Percentiles rank a stretch among this genome's conserved stretches.
phyloP scores from a whole-genome alignment of 805 yeast species.

The Hermanozyma aechmeae region DNA sequence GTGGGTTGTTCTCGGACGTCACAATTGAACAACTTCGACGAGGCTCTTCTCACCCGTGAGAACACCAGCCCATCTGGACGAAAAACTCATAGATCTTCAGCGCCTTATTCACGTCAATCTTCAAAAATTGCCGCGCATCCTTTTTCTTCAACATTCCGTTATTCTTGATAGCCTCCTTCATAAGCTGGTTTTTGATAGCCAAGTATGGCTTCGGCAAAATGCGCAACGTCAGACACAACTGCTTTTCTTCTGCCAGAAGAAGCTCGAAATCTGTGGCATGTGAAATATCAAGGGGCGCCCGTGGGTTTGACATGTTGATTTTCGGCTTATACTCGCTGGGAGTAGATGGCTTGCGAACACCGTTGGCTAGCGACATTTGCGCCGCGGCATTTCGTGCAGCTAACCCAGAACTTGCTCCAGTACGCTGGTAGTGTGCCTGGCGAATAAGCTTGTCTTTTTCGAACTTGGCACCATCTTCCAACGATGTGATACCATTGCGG shows the following conservation, averaged over 20 bases:
- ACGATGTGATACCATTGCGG: slow-evolving; percentile 72
- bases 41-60: slow-evolving; percentile 28
- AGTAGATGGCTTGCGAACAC: slow-evolving; percentile 14
- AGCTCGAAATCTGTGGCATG: slow-evolving; percentile 77
- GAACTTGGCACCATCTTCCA: slow-evolving; percentile 75
- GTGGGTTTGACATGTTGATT: slow-evolving; percentile 27
- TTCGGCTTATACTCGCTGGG: slow-evolving; percentile 37
- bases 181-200: slow-evolving; percentile 82
- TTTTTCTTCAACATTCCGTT: slow-evolving; percentile 81
- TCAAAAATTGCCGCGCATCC: slow-evolving; percentile 73
- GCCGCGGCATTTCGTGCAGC: slow-evolving; percentile 8
- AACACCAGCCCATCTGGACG: slow-evolving; percentile 83
- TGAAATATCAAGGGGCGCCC: slow-evolving; percentile 56
- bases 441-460: slow-evolving; percentile 81
- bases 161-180: slow-evolving; percentile 76
- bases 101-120: slow-evolving; percentile 81
- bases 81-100: slow-evolving; percentile 88
- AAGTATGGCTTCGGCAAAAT: slow-evolving; percentile 89
- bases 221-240: slow-evolving; percentile 72
- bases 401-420: slow-evolving; percentile 29
- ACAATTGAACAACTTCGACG: too few relatives aligned
- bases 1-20: too few relatives aligned
- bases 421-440: slow-evolving; percentile 51
- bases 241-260: slow-evolving; percentile 80
- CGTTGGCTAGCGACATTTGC: slow-evolving; percentile 3